Percentiles rank a stretch among this genome's conserved stretches.
These are phyloP conservation scores for Aureobasidium uvarum DNA, from an alignment of 2,329 filamentous ascomycete species.

Conservation along the genomic window DNA sequence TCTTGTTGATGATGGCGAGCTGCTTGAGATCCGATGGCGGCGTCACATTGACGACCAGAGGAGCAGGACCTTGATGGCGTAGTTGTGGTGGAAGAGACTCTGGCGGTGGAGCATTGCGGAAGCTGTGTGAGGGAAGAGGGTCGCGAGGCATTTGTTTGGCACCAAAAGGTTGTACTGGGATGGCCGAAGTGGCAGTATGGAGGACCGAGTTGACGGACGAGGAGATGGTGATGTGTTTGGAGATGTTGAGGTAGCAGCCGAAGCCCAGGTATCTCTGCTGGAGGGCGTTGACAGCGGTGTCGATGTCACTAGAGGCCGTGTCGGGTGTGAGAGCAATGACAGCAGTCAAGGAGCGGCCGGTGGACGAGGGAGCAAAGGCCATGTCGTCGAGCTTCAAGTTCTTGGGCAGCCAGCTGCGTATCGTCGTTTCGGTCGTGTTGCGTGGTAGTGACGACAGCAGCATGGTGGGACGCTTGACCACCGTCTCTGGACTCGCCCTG, in stretches of 20 bases:
- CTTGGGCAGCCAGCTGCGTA: conserved; percentile 51
- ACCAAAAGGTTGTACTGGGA: conserved; percentile 60
- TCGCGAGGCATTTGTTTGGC: conserved; percentile 56
- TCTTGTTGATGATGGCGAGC: conserved; percentile 81
- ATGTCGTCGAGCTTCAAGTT: conserved; percentile 69
- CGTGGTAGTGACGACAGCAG: conserved; percentile 56
- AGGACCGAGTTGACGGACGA: conserved; percentile 45
- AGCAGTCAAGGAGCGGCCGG: conserved; percentile 59
- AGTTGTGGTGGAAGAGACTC: conserved; percentile 57
- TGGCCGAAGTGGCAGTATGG: conserved; percentile 36
- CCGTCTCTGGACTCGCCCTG: conserved; percentile 10
- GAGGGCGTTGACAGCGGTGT: conserved; percentile 70
- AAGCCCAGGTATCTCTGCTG: conserved; percentile 84
- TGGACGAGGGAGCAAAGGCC: conserved; percentile 59
- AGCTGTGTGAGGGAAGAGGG: conserved; percentile 48
- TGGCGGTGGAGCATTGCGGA: conserved; percentile 47
- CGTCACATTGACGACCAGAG: conserved; percentile 50
- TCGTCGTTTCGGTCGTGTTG: conserved; percentile 50
- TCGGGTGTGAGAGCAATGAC: conserved; percentile 79
- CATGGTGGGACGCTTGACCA: conserved; percentile 47
- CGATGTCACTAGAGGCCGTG: conserved; percentile 79
- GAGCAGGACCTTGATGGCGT: conserved; percentile 52
- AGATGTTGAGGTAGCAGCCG: conserved; percentile 76
- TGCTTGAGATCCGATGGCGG: conserved; percentile 75
- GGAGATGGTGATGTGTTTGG: conserved; percentile 51